Percentiles rank a stretch among this genome's conserved stretches.
Evolutionary conservation across 139 green algal species (phyloP).

Genomic region (Picochlorum sp.): DNA sequence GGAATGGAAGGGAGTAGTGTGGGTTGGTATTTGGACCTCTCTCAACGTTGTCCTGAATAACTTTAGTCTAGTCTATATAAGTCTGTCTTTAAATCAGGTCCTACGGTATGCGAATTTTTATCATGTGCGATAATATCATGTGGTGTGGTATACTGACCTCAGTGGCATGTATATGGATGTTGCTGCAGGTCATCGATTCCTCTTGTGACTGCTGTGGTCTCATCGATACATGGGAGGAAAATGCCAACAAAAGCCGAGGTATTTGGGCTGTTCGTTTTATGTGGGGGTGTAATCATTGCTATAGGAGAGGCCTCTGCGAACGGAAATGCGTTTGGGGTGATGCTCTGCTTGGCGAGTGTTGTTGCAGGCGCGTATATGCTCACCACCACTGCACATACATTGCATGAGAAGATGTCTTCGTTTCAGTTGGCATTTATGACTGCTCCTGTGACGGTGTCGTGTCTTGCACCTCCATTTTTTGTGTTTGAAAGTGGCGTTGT

Average conservation of each 20-base stretch:
- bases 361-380: constrained; percentile 4
- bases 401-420: neutral
- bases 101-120: neutral
- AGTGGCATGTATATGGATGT: constrained; percentile 4
- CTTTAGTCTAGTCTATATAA: constrained; percentile 8
- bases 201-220: constrained; percentile 1
- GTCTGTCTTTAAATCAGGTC: constrained; percentile 12
- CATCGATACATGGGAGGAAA: neutral
- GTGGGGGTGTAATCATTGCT: neutral
- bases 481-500: neutral
- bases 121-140: neutral
- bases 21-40: neutral
- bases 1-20: neutral
- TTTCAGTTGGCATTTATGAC: constrained; percentile 11
- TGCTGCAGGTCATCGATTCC: constrained; percentile 1
- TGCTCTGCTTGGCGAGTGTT: constrained; percentile 3
- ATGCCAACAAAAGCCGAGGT: neutral
- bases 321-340: constrained; percentile 1
- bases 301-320: constrained; percentile 7
- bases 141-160: neutral
- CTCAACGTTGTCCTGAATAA: constrained; percentile 4
- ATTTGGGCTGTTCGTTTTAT: constrained; percentile 2
- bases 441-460: neutral
- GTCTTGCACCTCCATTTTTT: constrained; percentile 4
- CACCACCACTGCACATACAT: neutral